phyloP scores from a whole-genome alignment of 2,329 filamentous ascomycete species.

The Fusarium sp. region DNA sequence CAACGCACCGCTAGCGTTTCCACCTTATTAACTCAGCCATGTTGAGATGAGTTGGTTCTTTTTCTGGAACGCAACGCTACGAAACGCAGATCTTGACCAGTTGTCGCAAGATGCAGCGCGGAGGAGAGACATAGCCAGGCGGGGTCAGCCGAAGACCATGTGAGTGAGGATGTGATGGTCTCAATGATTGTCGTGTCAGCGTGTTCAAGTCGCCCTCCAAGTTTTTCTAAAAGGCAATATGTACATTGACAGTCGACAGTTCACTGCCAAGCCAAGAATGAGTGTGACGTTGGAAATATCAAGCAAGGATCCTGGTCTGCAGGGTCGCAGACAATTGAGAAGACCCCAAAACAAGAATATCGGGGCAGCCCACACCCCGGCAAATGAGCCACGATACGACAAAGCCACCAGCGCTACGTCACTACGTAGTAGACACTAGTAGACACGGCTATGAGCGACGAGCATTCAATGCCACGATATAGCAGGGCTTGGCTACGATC shows the following conservation, averaged over 20 bases:
- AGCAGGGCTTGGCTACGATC: constrained; percentile 34
- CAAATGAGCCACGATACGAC: constrained; percentile 44
- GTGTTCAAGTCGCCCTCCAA: neutral
- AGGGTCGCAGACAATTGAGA: constrained; percentile 18
- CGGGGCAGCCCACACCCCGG: constrained; percentile 35
- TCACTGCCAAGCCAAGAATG: constrained; percentile 43
- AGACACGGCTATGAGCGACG: constrained; percentile 36
- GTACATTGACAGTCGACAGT: neutral
- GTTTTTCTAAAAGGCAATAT: constrained; percentile 10
- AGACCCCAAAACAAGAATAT: constrained; percentile 44
- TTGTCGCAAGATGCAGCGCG: constrained; percentile 29
- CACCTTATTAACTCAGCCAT: constrained; percentile 39
- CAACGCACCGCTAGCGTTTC: constrained; percentile 35
- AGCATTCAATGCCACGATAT: constrained; percentile 27
- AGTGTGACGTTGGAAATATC: constrained; percentile 38
- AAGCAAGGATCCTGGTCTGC: constrained; percentile 29
- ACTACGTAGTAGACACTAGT: constrained; percentile 37
- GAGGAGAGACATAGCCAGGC: constrained; percentile 1
- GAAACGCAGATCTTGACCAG: constrained; percentile 28
- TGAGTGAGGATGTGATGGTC: neutral
- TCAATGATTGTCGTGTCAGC: constrained; percentile 5
- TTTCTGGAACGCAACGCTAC: constrained; percentile 13
- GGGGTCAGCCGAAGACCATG: constrained; percentile 7
- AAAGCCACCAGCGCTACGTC: constrained; percentile 48
- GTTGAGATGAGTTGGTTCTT: constrained; percentile 15